Percentiles rank a stretch among this genome's conserved stretches.
Conservation (phyloP, 31 red algal genomes). For the Asparagopsis taxiformis region DNA sequence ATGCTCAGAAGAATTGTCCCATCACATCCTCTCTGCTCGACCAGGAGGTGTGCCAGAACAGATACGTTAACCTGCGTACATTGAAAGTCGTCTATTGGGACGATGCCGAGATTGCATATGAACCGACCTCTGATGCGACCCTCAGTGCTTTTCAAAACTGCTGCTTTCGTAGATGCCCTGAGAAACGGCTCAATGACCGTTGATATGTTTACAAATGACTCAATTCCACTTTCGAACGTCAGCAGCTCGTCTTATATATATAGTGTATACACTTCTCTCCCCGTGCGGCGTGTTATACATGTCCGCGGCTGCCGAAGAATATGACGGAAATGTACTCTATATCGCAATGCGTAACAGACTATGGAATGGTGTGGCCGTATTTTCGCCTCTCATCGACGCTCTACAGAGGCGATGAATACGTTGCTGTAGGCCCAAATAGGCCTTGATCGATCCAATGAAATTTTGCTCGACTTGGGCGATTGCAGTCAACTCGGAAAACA, state of each 20-base stretch:
- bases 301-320: conserved; percentile 18
- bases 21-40: conserved; percentile 19
- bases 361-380: conserved; percentile 37
- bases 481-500: too few relatives aligned
- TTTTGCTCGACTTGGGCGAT: too few relatives aligned
- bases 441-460: too few relatives aligned
- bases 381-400: conserved; percentile 41
- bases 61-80: too few relatives aligned
- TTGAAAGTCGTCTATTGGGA: conserved; percentile 21
- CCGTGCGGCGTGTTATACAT: conserved; percentile 39
- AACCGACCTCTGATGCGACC: conserved; percentile 11
- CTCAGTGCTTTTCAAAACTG: conserved; percentile 28
- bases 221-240: too few relatives aligned
- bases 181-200: too few relatives aligned
- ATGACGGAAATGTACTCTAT: conserved; percentile 28
- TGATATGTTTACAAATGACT: too few relatives aligned
- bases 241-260: conserved; percentile 28
- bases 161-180: too few relatives aligned
- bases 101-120: conserved; percentile 16
- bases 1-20: not conserved
- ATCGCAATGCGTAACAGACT: too few relatives aligned
- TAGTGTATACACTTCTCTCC: conserved; percentile 39
- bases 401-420: conserved; percentile 10
- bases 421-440: conserved; percentile 44
- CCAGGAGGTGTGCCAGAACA: conserved; percentile 17